phyloP scores from a whole-genome alignment of 2,329 filamentous ascomycete species.

The Gyromitra esculenta region DNA sequence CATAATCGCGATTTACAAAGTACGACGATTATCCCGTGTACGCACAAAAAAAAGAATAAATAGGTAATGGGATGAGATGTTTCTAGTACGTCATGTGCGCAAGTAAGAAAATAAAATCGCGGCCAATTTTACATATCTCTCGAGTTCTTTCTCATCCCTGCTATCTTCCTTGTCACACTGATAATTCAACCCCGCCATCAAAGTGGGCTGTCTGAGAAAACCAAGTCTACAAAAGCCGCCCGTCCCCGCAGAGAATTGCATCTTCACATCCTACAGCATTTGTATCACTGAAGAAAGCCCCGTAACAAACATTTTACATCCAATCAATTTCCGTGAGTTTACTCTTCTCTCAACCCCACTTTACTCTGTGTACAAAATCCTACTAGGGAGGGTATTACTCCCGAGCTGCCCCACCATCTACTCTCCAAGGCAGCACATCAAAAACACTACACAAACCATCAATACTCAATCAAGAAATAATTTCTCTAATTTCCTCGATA shows the following conservation, averaged over 20 bases:
- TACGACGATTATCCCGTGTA: conserved; percentile 38
- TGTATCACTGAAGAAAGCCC: conserved; percentile 31
- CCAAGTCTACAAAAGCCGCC: conserved; percentile 46
- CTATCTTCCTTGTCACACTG: conserved; percentile 33
- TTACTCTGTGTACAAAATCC: conserved; percentile 38
- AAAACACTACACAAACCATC: conserved; percentile 8
- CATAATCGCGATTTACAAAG: conserved; percentile 24
- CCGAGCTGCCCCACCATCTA: conserved; percentile 27
- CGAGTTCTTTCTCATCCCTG: conserved; percentile 42
- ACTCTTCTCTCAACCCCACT: conserved; percentile 32
- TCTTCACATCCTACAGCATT: conserved; percentile 22
- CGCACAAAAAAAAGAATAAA: conserved; percentile 35
- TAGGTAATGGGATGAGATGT: conserved; percentile 41
- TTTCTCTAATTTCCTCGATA: conserved; percentile 6
- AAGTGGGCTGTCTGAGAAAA: conserved; percentile 30
- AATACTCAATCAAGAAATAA: conserved; percentile 15
- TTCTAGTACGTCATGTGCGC: conserved; percentile 45
- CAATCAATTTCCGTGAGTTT: conserved; percentile 43
- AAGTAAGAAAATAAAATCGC: conserved; percentile 29
- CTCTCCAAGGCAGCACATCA: conserved; percentile 1
- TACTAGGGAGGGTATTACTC: conserved; percentile 6
- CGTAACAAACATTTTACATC: conserved; percentile 19
- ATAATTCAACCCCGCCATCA: conserved; percentile 47
- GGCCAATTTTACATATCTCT: conserved; percentile 31
- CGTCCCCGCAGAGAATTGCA: conserved; percentile 31